Evolutionary conservation across 2,329 filamentous ascomycete genomes (phyloP).

Genomic region (Colletotrichum chrysophilum): DNA sequence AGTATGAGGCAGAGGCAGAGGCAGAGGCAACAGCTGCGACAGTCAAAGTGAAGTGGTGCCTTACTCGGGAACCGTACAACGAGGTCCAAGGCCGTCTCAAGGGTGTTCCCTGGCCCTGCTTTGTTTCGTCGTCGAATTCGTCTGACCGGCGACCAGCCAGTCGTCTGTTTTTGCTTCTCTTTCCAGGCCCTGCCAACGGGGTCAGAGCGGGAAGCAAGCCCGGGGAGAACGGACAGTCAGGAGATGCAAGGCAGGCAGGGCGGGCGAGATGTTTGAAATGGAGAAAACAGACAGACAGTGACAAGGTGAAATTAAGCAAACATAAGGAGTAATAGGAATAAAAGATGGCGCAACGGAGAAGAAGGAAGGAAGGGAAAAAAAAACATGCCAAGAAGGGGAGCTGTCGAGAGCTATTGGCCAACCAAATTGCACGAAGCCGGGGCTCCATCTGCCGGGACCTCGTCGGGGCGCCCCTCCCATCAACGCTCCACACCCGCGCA

Average conservation of each 20-base stretch:
- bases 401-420: neutral
- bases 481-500: neutral
- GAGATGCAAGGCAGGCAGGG: neutral
- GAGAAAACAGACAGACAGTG: neutral
- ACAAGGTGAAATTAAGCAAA: neutral
- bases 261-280: neutral
- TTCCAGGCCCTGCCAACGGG: neutral
- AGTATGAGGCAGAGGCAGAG: neutral
- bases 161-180: conserved; percentile 4
- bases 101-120: conserved; percentile 17
- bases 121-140: conserved; percentile 19
- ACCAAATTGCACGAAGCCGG: neutral
- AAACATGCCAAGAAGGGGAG: neutral
- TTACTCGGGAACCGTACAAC: neutral
- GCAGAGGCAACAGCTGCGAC: neutral
- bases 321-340: neutral
- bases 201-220: conserved; percentile 2
- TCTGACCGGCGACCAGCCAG: conserved; percentile 16
- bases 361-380: neutral
- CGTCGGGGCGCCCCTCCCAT: neutral
- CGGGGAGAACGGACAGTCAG: neutral
- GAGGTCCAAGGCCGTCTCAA: neutral
- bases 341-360: neutral
- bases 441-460: neutral
- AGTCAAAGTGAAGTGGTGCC: neutral